Percentiles rank a stretch among this genome's conserved stretches.
phyloP scores from a whole-genome alignment of 2,329 filamentous ascomycete species.

The Alternaria triticimaculans region DNA sequence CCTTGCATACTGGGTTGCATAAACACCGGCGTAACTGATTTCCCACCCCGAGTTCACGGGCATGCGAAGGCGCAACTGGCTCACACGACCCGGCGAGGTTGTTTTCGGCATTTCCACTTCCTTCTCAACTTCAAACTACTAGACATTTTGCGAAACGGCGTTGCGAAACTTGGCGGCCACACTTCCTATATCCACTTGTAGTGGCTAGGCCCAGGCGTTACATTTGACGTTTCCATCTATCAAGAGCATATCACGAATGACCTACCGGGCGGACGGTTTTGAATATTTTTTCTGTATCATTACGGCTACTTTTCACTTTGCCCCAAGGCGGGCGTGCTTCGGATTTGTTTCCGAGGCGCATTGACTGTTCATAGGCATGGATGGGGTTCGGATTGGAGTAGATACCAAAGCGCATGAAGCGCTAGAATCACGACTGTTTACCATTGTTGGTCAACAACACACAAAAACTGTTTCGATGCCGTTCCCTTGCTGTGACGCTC shows the following conservation, averaged over 20 bases:
- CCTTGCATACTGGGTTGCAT: slow-evolving; percentile 46
- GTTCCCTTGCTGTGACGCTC: background rate
- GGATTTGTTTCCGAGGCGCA: background rate
- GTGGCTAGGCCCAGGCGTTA: slow-evolving; percentile 12
- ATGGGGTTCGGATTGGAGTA: slow-evolving; percentile 14
- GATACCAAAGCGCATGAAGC: slow-evolving; percentile 29
- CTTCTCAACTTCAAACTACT: slow-evolving; percentile 14
- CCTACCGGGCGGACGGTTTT: slow-evolving; percentile 21
- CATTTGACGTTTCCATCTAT: slow-evolving; percentile 9
- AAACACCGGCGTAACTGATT: slow-evolving; percentile 37
- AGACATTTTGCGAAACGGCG: slow-evolving; percentile 31
- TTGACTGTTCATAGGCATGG: slow-evolving; percentile 11
- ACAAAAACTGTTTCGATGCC: background rate
- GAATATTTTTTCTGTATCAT: slow-evolving; percentile 26
- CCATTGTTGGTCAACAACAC: slow-evolving; percentile 8
- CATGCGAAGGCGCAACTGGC: slow-evolving; percentile 44
- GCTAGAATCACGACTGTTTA: slow-evolving; percentile 24
- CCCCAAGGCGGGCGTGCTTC: slow-evolving; percentile 1
- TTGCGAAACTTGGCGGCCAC: slow-evolving; percentile 27
- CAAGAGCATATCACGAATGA: slow-evolving; percentile 27
- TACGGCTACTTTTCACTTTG: slow-evolving; percentile 16
- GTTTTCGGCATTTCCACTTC: slow-evolving; percentile 17
- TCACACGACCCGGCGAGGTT: slow-evolving; percentile 35
- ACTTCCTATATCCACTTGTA: slow-evolving; percentile 23
- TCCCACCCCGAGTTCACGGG: slow-evolving; percentile 20